Evolutionary conservation across 2,329 filamentous ascomycete species (phyloP).

Genomic region (Allantophomopsis lycopodina): DNA sequence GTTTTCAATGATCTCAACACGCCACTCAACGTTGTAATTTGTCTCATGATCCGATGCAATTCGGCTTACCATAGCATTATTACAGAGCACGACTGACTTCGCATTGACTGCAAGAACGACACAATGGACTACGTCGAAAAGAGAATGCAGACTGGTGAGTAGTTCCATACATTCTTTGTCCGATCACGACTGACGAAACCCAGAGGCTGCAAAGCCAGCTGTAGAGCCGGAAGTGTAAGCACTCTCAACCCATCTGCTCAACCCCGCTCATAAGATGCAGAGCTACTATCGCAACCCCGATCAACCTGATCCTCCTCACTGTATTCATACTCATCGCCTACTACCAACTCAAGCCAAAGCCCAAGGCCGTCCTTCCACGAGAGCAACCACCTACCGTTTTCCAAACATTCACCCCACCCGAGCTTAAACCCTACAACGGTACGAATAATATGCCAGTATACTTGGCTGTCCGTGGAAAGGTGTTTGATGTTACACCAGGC

Average conservation of each 20-base stretch:
- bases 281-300: conserved; percentile 35
- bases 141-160: conserved; percentile 17
- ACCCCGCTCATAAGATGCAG: conserved; percentile 4
- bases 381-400: conserved; percentile 51
- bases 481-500: conserved; percentile 82
- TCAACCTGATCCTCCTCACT: conserved; percentile 46
- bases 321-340: conserved; percentile 45
- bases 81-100: too few relatives aligned
- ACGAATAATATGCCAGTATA: conserved; percentile 11
- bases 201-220: conserved; percentile 14
- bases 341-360: conserved; percentile 33
- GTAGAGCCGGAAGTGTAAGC: conserved; percentile 16
- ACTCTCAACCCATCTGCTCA: background rate
- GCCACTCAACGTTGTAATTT: too few relatives aligned
- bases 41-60: too few relatives aligned
- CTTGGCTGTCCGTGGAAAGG: conserved; percentile 45
- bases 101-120: too few relatives aligned
- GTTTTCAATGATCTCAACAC: too few relatives aligned
- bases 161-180: background rate
- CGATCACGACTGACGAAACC: conserved; percentile 1
- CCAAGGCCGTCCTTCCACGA: conserved; percentile 18
- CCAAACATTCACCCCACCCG: conserved; percentile 59
- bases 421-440: conserved; percentile 80
- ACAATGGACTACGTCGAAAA: conserved; percentile 21
- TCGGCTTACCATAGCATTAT: too few relatives aligned